These are phyloP conservation scores for Talaromyces sp. DNA, from an alignment of 2,329 filamentous ascomycete species.

Conservation along the genomic window DNA sequence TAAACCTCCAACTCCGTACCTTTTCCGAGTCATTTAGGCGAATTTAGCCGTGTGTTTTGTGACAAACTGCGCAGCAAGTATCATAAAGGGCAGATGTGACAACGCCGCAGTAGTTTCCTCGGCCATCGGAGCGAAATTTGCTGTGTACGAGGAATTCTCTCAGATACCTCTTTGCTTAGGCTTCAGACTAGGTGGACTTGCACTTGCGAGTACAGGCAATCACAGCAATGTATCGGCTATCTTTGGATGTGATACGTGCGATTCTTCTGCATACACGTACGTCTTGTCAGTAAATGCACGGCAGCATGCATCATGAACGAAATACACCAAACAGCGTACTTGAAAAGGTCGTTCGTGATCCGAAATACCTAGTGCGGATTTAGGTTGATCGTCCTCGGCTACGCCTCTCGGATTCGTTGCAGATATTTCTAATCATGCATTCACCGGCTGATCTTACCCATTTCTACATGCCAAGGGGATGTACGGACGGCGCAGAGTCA, in stretches of 20 bases:
- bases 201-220: neutral
- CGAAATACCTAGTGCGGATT: neutral
- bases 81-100: neutral
- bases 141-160: neutral
- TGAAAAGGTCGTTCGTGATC: neutral
- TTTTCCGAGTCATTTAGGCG: neutral
- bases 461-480: neutral
- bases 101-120: no score
- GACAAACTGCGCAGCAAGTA: neutral
- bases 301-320: neutral
- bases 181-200: neutral
- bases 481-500: neutral
- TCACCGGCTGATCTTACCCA: neutral
- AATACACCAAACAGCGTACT: neutral
- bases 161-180: neutral
- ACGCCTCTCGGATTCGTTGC: constrained; percentile 5
- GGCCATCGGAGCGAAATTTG: neutral
- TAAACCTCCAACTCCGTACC: neutral
- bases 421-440: neutral
- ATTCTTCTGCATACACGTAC: neutral
- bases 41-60: neutral
- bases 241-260: neutral
- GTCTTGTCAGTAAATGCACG: neutral
- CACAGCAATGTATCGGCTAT: neutral
- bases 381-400: neutral